phyloP scores from a whole-genome alignment of 2,329 filamentous ascomycete genomes.

The Colletotrichum costaricense region DNA sequence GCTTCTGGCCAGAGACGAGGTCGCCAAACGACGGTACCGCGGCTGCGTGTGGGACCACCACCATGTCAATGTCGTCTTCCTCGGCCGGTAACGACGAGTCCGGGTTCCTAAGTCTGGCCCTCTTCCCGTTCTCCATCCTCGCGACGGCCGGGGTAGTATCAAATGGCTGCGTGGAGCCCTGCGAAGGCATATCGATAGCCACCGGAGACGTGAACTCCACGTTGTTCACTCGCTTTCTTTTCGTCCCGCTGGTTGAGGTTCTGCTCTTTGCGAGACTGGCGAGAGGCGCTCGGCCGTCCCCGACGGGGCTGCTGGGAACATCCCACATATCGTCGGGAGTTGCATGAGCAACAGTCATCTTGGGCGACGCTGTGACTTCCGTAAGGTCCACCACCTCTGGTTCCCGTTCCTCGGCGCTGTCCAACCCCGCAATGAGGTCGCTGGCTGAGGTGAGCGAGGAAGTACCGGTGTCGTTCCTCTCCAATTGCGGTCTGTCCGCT shows the following conservation, averaged over 20 bases:
- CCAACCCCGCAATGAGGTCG: conserved; percentile 39
- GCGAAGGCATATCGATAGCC: conserved; percentile 8
- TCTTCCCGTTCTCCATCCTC: conserved; percentile 12
- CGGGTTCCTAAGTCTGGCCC: neutral
- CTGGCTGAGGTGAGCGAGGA: conserved; percentile 41
- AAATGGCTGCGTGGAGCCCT: conserved; percentile 22
- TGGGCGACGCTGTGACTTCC: conserved; percentile 46
- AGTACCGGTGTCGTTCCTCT: conserved; percentile 7
- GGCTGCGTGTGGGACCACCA: conserved; percentile 35
- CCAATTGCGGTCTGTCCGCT: neutral
- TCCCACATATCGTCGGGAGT: conserved; percentile 52
- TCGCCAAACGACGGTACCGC: conserved; percentile 13
- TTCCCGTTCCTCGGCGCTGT: conserved; percentile 16
- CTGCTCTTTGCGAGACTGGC: neutral
- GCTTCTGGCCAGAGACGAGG: conserved; percentile 30
- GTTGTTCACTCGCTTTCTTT: conserved; percentile 25
- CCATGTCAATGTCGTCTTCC: conserved; percentile 39
- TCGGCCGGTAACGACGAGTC: neutral
- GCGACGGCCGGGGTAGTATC: conserved; percentile 19
- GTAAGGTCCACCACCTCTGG: conserved; percentile 41
- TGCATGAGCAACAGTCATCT: conserved; percentile 37
- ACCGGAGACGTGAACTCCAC: conserved; percentile 20
- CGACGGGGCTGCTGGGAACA: conserved; percentile 54
- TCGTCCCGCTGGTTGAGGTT: conserved; percentile 12
- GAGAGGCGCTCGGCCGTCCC: conserved; percentile 34